phyloP scores from a whole-genome alignment of 805 yeast genomes.

The Metschnikowia dekortorum region DNA sequence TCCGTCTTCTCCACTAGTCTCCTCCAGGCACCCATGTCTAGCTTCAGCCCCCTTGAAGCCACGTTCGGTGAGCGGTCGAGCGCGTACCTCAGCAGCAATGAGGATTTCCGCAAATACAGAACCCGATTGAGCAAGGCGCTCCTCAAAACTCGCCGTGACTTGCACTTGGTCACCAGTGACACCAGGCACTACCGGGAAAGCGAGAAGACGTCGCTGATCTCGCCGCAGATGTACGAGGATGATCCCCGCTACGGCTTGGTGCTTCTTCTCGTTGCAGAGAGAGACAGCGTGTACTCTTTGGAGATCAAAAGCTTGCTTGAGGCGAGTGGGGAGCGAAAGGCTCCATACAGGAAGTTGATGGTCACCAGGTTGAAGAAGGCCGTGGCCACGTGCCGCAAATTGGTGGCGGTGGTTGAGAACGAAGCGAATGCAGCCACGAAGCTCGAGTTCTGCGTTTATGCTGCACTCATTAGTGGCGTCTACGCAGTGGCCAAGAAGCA shows the following conservation, averaged over 20 bases:
- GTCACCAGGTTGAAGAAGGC: constrained; percentile 68
- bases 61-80: constrained; percentile 57
- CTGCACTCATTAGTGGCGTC: constrained; percentile 51
- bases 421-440: constrained; percentile 31
- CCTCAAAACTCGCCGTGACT: constrained; percentile 59
- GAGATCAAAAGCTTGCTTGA: constrained; percentile 56
- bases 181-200: constrained; percentile 56
- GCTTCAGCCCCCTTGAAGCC: constrained; percentile 12
- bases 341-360: constrained; percentile 45
- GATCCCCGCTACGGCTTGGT: constrained; percentile 55
- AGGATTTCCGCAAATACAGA: constrained; percentile 69
- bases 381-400: constrained; percentile 36
- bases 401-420: constrained; percentile 37
- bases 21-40: constrained; percentile 7
- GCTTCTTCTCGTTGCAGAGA: constrained; percentile 66
- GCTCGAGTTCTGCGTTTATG: constrained; percentile 32
- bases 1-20: background rate
- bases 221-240: constrained; percentile 44
- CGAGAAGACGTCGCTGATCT: constrained; percentile 44
- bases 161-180: constrained; percentile 60
- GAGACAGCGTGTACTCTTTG: constrained; percentile 67
- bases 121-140: constrained; percentile 55
- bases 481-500: constrained; percentile 48
- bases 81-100: constrained; percentile 59
- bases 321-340: constrained; percentile 44